phyloP scores from a whole-genome alignment of 805 yeast genomes.

The Metschnikowia kofuensis region DNA sequence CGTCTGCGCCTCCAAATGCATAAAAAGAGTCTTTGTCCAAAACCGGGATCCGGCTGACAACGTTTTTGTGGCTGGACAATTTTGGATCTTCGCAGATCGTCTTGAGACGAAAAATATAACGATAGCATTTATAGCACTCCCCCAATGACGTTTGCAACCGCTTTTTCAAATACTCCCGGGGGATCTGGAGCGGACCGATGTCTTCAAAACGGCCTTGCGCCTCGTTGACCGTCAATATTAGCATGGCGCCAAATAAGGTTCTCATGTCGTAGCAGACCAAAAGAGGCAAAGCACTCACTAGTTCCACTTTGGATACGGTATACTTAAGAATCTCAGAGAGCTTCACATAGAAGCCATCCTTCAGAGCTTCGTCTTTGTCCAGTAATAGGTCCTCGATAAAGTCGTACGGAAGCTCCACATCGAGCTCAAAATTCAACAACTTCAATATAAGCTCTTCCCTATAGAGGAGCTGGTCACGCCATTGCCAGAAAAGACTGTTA shows the following conservation, averaged over 20 bases:
- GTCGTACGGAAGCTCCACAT: constrained; percentile 38
- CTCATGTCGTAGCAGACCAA: constrained; percentile 33
- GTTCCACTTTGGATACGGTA: constrained; percentile 34
- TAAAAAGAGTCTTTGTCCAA: constrained; percentile 10
- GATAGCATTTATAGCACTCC: constrained; percentile 15
- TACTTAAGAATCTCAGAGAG: constrained; percentile 25
- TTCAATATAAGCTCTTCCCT: constrained; percentile 41
- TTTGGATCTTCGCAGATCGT: constrained; percentile 18
- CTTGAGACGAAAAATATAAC: constrained; percentile 15
- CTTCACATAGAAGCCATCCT: constrained; percentile 11
- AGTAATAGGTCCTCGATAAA: constrained; percentile 25
- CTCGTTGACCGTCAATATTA: constrained; percentile 16
- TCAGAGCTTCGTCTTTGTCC: constrained; percentile 7
- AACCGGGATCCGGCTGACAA: constrained; percentile 12
- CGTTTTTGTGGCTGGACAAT: constrained; percentile 17
- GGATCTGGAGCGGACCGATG: constrained; percentile 9
- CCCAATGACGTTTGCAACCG: constrained; percentile 5
- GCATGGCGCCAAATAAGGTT: constrained; percentile 29
- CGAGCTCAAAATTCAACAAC: constrained; percentile 38
- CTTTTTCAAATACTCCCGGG: constrained; percentile 8
- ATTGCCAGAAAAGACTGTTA: constrained; percentile 40
- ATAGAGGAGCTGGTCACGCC: constrained; percentile 43
- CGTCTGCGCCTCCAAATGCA: constrained; percentile 1
- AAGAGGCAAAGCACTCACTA: constrained; percentile 38
- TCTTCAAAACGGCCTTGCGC: constrained; percentile 15